Evolutionary conservation across 257 asterid species (phyloP).

Genomic region (Thymus quinquecostatus): DNA sequence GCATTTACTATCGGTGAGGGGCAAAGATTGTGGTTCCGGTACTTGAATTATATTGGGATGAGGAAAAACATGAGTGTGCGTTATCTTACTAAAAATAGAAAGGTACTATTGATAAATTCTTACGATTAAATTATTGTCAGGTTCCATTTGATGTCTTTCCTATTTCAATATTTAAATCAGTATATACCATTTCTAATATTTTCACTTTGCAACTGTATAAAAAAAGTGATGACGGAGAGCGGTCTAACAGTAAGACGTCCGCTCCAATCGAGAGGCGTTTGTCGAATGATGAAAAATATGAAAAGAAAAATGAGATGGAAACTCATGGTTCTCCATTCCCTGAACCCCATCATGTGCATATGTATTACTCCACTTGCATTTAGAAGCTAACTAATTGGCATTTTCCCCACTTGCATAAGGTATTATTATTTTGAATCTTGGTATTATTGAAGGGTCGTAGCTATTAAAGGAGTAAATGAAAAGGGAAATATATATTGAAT

Average conservation of each 20-base stretch:
- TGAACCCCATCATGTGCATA: background rate
- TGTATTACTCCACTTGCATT: no score
- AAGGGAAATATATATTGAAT: no score
- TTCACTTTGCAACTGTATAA: no score
- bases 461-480: background rate
- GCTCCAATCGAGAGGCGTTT: no score
- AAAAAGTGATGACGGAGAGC: no score
- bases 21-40: background rate
- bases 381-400: background rate
- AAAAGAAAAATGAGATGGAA: background rate
- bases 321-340: background rate
- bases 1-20: background rate
- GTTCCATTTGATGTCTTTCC: no score
- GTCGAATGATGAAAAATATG: no score
- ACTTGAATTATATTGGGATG: conserved; percentile 5
- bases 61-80: background rate
- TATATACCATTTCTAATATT: no score
- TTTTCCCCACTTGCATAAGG: no score
- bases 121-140: background rate
- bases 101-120: background rate
- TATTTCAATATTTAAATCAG: no score
- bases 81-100: conserved; percentile 12
- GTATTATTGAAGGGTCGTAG: conserved; percentile 12
- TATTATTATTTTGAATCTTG: background rate
- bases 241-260: no score